These are phyloP conservation scores for Auricularia sp. DNA, from an alignment of 768 basidiomycete species.

Conservation along the genomic window DNA sequence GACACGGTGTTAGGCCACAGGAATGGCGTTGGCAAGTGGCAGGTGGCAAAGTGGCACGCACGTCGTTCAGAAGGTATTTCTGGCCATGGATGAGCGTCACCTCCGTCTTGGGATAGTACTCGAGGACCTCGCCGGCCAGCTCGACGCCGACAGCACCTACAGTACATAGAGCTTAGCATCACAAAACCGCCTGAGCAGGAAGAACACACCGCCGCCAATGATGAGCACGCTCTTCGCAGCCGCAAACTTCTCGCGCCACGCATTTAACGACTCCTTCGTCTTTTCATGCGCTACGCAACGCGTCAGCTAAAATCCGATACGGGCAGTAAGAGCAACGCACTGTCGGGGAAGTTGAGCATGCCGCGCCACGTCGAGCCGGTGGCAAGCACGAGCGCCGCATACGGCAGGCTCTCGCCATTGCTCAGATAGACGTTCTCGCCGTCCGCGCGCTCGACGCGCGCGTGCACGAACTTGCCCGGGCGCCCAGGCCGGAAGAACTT, in stretches of 20 bases:
- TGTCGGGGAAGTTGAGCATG: slow-evolving; percentile 1
- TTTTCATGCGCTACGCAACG: not conserved
- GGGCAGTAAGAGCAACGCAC: not conserved
- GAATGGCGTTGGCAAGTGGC: no score
- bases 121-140: slow-evolving; percentile 13
- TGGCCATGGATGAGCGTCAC: slow-evolving; percentile 13
- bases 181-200: no score
- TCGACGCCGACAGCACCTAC: slow-evolving; percentile 12
- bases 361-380: slow-evolving; percentile 3
- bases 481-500: slow-evolving; percentile 6
- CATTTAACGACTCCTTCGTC: not conserved
- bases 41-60: not conserved
- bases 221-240: slow-evolving; percentile 11
- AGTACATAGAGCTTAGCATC: no score
- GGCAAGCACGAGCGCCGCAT: slow-evolving; percentile 6
- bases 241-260: slow-evolving; percentile 11
- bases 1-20: no score
- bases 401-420: slow-evolving; percentile 1
- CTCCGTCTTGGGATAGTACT: slow-evolving; percentile 11
- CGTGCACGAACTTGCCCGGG: slow-evolving; percentile 4
- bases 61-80: slow-evolving; percentile 8
- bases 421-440: slow-evolving; percentile 6
- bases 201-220: slow-evolving; percentile 9
- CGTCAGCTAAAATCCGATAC: not conserved
- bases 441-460: slow-evolving; percentile 5